Evolutionary conservation across 2,329 filamentous ascomycete species (phyloP), one percentile per base, ranked within the genome.

Genomic region (Diaporthe humulicola): DNA sequence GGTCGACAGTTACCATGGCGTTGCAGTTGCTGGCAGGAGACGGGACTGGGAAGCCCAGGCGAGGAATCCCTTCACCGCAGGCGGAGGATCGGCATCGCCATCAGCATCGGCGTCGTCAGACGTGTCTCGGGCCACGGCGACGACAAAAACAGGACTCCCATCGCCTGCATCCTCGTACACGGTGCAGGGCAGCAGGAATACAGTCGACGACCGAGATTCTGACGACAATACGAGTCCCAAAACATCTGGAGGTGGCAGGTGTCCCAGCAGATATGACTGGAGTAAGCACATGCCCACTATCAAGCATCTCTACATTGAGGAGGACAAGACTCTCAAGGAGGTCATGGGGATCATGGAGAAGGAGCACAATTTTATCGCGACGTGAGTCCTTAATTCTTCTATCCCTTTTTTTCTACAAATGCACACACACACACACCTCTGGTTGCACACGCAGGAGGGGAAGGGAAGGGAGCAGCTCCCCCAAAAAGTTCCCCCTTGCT

Each of bases 261-360:
- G 76, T 54, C 77, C 76, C 4, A 76, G 73, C 38, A 61, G 75
- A 19, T 74, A 70, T 42, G 76, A 79, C 73, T 78, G 77, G 77
- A 75, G 64, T 12, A 66, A 33, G 42, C 73, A 78, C 61, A 77
- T 73, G 74, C 73, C 77, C 22, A 74, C 70, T 0, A 77, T 78
- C 30, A 77, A 75, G n/a, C 66, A 71, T 6, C 76, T 79, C 10
- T 78, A 78, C 40, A 77, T 77, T 70, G 74, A 77, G 30, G 75
- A 79, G 70, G 74, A 76, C 66, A 78, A 66, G 56, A 71, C 77
- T 17, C 64, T 78, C 28, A 77, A 75, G 28, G 77, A 78, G 45
- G 77, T 79, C 22, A 69, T 78, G 73, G 73, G 70, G 2, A 75
- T 76, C 15, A 79, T 79, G 78, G 71, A 73, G 45, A 70, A 70